phyloP scores from a whole-genome alignment of 1,284 basidiomycete genomes.

The Stereum hirsutum region DNA sequence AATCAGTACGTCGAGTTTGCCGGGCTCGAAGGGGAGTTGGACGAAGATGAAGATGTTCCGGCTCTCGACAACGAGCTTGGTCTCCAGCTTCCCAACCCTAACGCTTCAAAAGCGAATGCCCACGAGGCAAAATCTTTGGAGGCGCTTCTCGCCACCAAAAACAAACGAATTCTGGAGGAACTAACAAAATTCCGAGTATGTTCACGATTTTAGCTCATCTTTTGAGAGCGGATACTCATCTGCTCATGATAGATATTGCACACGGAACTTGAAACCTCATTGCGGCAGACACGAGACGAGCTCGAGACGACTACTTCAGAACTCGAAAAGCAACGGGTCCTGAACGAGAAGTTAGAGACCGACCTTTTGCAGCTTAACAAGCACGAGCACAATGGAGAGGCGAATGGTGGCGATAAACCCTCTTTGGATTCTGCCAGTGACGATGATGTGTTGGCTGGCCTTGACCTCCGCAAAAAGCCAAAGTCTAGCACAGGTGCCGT shows the following conservation, averaged over 20 bases:
- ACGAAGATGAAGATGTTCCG: slow-evolving; percentile 29
- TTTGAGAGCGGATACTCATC: not conserved
- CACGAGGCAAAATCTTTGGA: slow-evolving; percentile 81
- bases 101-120: slow-evolving; percentile 72
- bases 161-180: slow-evolving; percentile 91
- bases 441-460: slow-evolving; percentile 46
- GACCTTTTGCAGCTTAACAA: slow-evolving; percentile 81
- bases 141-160: slow-evolving; percentile 85
- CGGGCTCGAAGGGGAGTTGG: slow-evolving; percentile 66
- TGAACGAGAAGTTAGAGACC: slow-evolving; percentile 88
- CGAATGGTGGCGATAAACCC: slow-evolving; percentile 11
- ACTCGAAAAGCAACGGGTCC: slow-evolving; percentile 63
- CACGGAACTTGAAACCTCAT: slow-evolving; percentile 65
- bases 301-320: slow-evolving; percentile 55
- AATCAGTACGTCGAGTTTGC: slow-evolving; percentile 97
- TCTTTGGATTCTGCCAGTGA: slow-evolving; percentile 11
- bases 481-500: slow-evolving; percentile 20
- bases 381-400: slow-evolving; percentile 27
- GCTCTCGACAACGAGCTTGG: slow-evolving; percentile 27
- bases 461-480: slow-evolving; percentile 61
- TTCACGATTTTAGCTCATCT: slow-evolving; percentile 6
- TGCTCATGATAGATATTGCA: slow-evolving; percentile 58
- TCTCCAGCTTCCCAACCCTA: slow-evolving; percentile 76
- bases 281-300: slow-evolving; percentile 50
- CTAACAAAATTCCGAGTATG: slow-evolving; percentile 82